Evolutionary conservation across 371 early-diverging fungal species (phyloP), one percentile per base, ranked within the genome.

Genomic region (Mucor racemosus): DNA sequence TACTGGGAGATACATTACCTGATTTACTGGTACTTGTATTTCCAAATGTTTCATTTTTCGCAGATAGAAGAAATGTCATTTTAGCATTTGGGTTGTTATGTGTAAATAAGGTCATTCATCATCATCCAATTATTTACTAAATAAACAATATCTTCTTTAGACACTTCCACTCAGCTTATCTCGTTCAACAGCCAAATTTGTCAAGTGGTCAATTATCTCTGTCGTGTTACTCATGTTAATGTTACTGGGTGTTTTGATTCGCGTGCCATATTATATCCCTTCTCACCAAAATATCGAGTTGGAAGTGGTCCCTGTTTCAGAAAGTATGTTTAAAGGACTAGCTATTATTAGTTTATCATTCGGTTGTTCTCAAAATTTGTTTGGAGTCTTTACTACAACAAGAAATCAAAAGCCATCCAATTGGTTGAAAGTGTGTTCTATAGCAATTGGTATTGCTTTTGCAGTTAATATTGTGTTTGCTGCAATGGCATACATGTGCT

Each of bases 1-100:
- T 87, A 50, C 50, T 85, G 10, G 87, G 85, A 11, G 87, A 85
- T 44, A 85, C 80, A 5, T 65, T 84, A 14, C 84, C 84, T 10
- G 58, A 75, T 10, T 38, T 87, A n/a, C 60, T 85, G 21, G 60
- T 56, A 3, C 64, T 73, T 5, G 66, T 62, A 54, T 61, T 78
- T 59, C 62, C 75, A 41, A 46, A 58, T 36, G 1, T 54, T 10
- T 33, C 67, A 15, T 55, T 64, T 26, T 58, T 76, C 9, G 62
- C 71, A 9, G 40, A 74, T 17, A 72, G 84, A 15, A 62, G 54
- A 55, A 68, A 68, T 65, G 71, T 77, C 19, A 74, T 86, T 39
- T 66, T 82, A 56, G 39, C 71, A 19, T 77, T 80, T 38, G 79
- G 82, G 4, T 36, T 84, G 31, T 31, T 67, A 34, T 75, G 64